Conservation (phyloP, 2,329 filamentous ascomycete species). For the Phialophora macrospora region DNA sequence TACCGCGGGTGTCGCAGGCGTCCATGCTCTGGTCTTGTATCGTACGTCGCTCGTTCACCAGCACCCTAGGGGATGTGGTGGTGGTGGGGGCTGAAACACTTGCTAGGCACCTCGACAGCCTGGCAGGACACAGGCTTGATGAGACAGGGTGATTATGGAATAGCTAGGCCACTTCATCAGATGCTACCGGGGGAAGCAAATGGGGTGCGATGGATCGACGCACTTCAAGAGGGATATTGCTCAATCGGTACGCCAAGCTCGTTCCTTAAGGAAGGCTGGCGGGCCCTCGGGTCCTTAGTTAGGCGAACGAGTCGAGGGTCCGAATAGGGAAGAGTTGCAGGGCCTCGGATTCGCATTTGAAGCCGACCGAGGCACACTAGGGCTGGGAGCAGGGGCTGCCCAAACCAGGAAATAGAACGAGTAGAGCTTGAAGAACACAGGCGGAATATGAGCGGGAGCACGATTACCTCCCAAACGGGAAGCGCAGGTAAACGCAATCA, state of each 20-base stretch:
- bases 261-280: slow-evolving; percentile 30
- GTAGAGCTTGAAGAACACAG: not conserved
- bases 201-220: slow-evolving; percentile 2
- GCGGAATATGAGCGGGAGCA: slow-evolving; percentile 16
- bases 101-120: not conserved
- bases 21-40: not conserved
- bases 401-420: slow-evolving; percentile 14
- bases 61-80: not conserved
- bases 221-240: slow-evolving; percentile 15
- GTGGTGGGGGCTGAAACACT: slow-evolving; percentile 3
- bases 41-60: not conserved
- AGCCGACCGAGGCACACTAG: slow-evolving; percentile 4
- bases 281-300: slow-evolving; percentile 15
- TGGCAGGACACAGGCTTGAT: not conserved
- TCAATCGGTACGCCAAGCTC: slow-evolving; percentile 27
- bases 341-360: slow-evolving; percentile 11
- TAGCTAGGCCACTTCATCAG: not conserved
- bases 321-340: slow-evolving; percentile 14
- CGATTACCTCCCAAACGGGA: not conserved
- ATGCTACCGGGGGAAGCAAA: not conserved
- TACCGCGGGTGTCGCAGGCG: not conserved
- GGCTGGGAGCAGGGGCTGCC: not conserved
- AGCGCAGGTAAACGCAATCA: not conserved
- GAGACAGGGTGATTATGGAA: slow-evolving; percentile 6
- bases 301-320: slow-evolving; percentile 15